Conservation (phyloP, 257 asterid genomes). For the Fraxinus pennsylvanica region DNA sequence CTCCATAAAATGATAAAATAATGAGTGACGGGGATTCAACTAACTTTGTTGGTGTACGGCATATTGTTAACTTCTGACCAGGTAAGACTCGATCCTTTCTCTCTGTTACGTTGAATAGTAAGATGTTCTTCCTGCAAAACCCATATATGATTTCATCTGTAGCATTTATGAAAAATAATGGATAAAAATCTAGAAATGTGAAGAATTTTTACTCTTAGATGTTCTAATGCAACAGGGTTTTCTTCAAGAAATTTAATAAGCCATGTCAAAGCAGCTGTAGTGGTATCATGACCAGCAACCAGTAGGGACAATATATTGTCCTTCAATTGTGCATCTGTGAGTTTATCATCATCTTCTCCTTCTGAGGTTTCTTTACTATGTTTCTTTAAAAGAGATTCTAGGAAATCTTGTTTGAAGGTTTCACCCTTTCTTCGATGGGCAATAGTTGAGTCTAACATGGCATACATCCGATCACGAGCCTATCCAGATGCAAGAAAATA, state of each 20-base stretch:
- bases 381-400: slow-evolving; percentile 62
- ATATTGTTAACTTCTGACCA: slow-evolving; percentile 80
- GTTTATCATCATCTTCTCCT: slow-evolving; percentile 66
- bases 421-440: slow-evolving; percentile 57
- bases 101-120: slow-evolving; percentile 49
- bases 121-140: slow-evolving; percentile 69
- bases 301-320: slow-evolving; percentile 76
- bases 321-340: slow-evolving; percentile 75
- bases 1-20: not conserved
- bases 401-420: slow-evolving; percentile 64
- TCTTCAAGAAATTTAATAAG: slow-evolving; percentile 70
- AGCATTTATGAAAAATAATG: not conserved
- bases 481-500: slow-evolving; percentile 24
- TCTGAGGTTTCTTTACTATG: slow-evolving; percentile 51
- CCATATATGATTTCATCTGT: slow-evolving; percentile 3
- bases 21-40: slow-evolving; percentile 17
- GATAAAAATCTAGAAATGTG: not conserved
- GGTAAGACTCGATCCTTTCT: slow-evolving; percentile 56
- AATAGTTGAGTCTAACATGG: slow-evolving; percentile 67
- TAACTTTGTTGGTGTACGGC: slow-evolving; percentile 76
- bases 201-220: slow-evolving; percentile 54
- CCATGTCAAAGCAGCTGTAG: slow-evolving; percentile 89
- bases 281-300: slow-evolving; percentile 90
- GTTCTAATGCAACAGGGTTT: slow-evolving; percentile 65
- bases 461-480: slow-evolving; percentile 85